A percentile compares a stretch with the other conserved stretches of the same genome.
phyloP scores from a whole-genome alignment of 208 protist genomes.

The Leishmania tropica region DNA sequence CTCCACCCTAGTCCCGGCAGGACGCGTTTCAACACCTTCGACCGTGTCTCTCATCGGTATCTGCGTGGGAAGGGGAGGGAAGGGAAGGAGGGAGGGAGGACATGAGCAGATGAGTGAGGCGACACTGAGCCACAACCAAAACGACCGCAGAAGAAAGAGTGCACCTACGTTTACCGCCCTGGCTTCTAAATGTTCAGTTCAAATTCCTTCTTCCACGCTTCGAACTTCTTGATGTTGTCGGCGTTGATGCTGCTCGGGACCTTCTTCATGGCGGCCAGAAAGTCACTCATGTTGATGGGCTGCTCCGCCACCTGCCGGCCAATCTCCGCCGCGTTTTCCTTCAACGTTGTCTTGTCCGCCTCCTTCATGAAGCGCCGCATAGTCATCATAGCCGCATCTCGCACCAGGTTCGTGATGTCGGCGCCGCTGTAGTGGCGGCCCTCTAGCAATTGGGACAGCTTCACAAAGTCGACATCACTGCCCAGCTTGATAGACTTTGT shows the following conservation, averaged over 20 bases:
- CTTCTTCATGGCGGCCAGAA: constrained; percentile 77
- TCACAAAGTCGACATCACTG: constrained; percentile 77
- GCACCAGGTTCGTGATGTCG: constrained; percentile 91
- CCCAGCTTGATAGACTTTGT: constrained; percentile 69
- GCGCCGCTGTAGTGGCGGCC: constrained; percentile 89
- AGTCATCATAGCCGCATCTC: constrained; percentile 94
- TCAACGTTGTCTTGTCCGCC: constrained; percentile 69
- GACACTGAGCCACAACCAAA: background rate
- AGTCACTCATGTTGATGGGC: constrained; percentile 87
- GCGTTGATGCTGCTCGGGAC: constrained; percentile 88
- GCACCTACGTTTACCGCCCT: background rate
- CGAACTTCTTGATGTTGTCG: constrained; percentile 85
- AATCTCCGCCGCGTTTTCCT: constrained; percentile 80
- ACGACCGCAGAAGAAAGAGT: background rate
- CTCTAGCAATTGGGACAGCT: constrained; percentile 77
- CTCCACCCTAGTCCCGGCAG: background rate
- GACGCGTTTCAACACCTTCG: background rate
- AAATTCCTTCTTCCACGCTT: constrained; percentile 90
- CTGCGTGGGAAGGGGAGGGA: background rate
- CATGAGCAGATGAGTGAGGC: background rate
- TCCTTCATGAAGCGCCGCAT: constrained; percentile 90
- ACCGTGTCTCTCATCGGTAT: background rate
- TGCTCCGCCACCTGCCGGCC: constrained; percentile 78
- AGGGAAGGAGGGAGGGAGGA: background rate
- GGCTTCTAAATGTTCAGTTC: constrained; percentile 60